Conservation (phyloP, 768 basidiomycete genomes). For the Coprinellus aureogranulatus region DNA sequence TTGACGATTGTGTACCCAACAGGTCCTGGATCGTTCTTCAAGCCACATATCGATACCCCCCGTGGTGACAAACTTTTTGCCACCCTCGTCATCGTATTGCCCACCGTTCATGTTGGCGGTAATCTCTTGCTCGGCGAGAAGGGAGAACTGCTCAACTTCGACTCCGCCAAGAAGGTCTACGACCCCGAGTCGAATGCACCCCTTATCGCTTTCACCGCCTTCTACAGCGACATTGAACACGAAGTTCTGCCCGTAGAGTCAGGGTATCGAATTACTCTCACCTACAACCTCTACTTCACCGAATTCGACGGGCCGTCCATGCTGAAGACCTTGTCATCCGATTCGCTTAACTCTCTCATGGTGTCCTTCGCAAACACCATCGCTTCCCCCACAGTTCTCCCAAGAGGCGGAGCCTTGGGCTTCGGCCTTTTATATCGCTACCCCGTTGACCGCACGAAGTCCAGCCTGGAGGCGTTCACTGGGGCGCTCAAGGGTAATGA, state of each 20-base stretch:
- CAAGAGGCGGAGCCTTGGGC: conserved; percentile 31
- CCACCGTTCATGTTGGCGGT: conserved; percentile 46
- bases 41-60: conserved; percentile 49
- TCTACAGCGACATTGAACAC: conserved; percentile 41
- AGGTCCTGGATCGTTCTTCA: conserved; percentile 49
- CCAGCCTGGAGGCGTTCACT: conserved; percentile 3
- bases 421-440: conserved; percentile 36
- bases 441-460: conserved; percentile 16
- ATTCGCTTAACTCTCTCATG: conserved; percentile 12
- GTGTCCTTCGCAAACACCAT: conserved; percentile 23
- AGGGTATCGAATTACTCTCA: conserved; percentile 40
- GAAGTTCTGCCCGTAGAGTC: conserved; percentile 34
- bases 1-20: not conserved
- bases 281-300: conserved; percentile 37
- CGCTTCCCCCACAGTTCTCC: conserved; percentile 24
- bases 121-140: conserved; percentile 36
- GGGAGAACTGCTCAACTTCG: conserved; percentile 26
- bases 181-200: conserved; percentile 12
- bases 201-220: conserved; percentile 32
- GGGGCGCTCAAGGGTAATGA: conserved; percentile 30
- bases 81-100: conserved; percentile 51
- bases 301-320: conserved; percentile 10
- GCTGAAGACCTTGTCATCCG: not conserved
- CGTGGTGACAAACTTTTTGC: conserved; percentile 45
- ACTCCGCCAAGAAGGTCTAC: conserved; percentile 27